phyloP scores from a whole-genome alignment of 345 rosid species.

The Syzygium grande region DNA sequence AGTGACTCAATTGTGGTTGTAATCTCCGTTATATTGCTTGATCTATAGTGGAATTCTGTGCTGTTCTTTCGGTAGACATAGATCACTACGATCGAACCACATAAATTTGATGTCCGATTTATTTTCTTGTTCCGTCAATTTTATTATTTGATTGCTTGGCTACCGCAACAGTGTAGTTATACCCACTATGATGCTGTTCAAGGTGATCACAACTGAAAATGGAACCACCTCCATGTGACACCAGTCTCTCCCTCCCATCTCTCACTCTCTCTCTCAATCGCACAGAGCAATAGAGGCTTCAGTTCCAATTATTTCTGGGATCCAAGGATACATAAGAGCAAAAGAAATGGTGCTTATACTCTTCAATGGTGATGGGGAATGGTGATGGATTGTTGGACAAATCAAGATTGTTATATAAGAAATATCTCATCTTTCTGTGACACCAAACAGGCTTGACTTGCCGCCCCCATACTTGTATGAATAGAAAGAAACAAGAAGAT shows the following conservation, averaged over 20 bases:
- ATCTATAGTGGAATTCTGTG: too few species aligned
- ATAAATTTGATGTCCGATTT: too few species aligned
- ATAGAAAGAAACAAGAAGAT: background rate
- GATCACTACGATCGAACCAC: too few species aligned
- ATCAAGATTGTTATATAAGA: background rate
- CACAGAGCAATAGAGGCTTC: background rate
- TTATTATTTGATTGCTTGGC: too few species aligned
- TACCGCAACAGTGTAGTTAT: background rate
- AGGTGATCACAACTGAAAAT: background rate
- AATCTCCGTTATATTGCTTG: too few species aligned
- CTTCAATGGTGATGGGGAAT: background rate
- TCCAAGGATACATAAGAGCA: background rate
- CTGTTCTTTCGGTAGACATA: too few species aligned
- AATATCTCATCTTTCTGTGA: background rate
- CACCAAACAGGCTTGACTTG: background rate
- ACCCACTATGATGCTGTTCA: background rate
- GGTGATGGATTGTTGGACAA: background rate
- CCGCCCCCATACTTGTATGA: background rate
- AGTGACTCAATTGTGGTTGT: too few species aligned
- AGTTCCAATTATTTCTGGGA: background rate
- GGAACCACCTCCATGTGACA: conserved; percentile 2
- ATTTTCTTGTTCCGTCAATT: too few species aligned
- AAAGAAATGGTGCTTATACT: background rate
- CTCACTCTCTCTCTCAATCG: background rate
- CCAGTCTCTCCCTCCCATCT: background rate